Evolutionary conservation across 2,329 filamentous ascomycete species (phyloP).

Genomic region (Epichloe festucae): DNA sequence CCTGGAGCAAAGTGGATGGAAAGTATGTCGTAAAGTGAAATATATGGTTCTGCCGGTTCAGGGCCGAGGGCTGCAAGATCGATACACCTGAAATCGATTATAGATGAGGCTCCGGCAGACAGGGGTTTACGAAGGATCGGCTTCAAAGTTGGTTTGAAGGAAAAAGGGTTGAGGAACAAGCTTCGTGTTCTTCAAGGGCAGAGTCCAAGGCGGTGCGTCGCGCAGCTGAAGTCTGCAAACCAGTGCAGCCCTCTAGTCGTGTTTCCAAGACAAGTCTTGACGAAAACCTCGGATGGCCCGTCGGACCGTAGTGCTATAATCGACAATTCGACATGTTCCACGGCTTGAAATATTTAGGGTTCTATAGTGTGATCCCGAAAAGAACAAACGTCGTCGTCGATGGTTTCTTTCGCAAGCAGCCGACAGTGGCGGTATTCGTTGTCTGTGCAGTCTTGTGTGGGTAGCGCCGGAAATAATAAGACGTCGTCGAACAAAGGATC

Average conservation of each 20-base stretch:
- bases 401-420: background rate
- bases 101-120: background rate
- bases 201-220: constrained; percentile 7
- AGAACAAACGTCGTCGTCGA: background rate
- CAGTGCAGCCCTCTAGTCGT: constrained; percentile 12
- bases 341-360: background rate
- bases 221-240: constrained; percentile 13
- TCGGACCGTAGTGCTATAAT: constrained; percentile 26
- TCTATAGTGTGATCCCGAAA: background rate
- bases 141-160: background rate
- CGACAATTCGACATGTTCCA: constrained; percentile 19
- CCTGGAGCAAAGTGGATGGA: background rate
- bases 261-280: constrained; percentile 6
- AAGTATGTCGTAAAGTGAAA: background rate
- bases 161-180: background rate
- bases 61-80: background rate
- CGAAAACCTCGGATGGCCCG: constrained; percentile 18
- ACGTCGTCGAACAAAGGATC: background rate
- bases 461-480: background rate
- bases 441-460: background rate
- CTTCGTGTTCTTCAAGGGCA: background rate
- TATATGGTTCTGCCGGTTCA: background rate
- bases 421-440: background rate
- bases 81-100: background rate
- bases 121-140: background rate